phyloP scores from a whole-genome alignment of 2,329 filamentous ascomycete genomes.

The Akanthomyces lecanii region DNA sequence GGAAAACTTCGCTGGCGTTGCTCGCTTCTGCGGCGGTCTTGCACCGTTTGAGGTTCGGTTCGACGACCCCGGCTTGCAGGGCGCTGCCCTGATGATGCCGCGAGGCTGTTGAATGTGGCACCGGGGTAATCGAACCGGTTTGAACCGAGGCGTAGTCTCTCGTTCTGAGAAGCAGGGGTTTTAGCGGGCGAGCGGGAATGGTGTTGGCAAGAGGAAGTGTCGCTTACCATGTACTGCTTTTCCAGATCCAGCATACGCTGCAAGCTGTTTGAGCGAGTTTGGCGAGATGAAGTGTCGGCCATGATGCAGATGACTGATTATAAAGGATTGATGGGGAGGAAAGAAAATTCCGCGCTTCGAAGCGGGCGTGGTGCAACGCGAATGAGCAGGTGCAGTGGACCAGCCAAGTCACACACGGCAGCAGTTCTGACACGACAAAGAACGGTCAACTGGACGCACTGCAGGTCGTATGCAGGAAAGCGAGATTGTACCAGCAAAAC shows the following conservation, averaged over 20 bases:
- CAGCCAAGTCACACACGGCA: conserved; percentile 4
- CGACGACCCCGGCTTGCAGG: conserved; percentile 4
- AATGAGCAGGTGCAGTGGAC: conserved; percentile 10
- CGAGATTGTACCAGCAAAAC: conserved; percentile 5
- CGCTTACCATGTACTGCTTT: conserved; percentile 52
- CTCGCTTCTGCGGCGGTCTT: conserved; percentile 10
- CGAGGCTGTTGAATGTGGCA: background rate
- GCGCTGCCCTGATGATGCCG: background rate
- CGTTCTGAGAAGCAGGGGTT: background rate
- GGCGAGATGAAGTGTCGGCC: conserved; percentile 8
- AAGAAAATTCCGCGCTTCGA: background rate
- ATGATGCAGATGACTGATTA: conserved; percentile 10
- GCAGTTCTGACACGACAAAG: conserved; percentile 11
- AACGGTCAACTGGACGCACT: conserved; percentile 14
- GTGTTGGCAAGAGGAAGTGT: background rate
- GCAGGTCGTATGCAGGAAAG: conserved; percentile 14
- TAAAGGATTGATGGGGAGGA: background rate
- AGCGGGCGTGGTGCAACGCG: conserved; percentile 2
- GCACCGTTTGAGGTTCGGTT: conserved; percentile 3
- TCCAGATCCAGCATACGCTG: conserved; percentile 58
- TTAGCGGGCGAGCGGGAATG: background rate
- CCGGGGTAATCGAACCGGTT: background rate
- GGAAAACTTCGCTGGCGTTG: conserved; percentile 13
- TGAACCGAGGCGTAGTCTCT: conserved; percentile 13
- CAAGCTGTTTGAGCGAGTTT: conserved; percentile 43